These are phyloP conservation scores for Phallus indusiatus DNA, from an alignment of 768 basidiomycete species.

Conservation along the genomic window DNA sequence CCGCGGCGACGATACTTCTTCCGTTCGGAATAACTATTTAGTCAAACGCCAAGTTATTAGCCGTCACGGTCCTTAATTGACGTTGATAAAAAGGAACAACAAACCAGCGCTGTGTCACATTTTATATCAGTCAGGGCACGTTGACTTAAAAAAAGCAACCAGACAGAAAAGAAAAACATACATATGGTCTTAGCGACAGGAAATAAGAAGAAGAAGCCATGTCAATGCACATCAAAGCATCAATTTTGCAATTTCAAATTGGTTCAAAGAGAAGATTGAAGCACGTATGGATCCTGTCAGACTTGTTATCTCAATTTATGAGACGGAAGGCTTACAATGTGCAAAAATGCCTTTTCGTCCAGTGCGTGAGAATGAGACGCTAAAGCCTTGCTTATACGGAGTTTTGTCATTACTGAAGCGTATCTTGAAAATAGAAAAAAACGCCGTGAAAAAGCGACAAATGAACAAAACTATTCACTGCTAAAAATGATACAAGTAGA, in stretches of 20 bases:
- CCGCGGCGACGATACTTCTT: constrained; percentile 67
- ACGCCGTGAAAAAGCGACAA: background rate
- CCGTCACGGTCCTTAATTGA: constrained; percentile 23
- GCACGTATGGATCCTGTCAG: background rate
- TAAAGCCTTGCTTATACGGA: constrained; percentile 80
- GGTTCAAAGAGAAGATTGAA: background rate
- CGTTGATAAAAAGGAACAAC: constrained; percentile 36
- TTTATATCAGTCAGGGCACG: background rate
- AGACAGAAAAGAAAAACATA: constrained; percentile 21
- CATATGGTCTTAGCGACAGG: constrained; percentile 48
- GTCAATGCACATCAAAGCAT: background rate
- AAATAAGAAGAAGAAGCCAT: background rate
- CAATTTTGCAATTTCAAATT: background rate
- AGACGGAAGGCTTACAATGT: constrained; percentile 47
- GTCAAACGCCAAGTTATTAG: background rate
- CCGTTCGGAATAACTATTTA: constrained; percentile 31
- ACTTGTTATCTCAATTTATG: background rate
- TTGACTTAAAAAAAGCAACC: background rate
- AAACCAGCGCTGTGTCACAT: constrained; percentile 3
- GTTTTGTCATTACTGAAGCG: constrained; percentile 94
- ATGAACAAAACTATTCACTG: background rate
- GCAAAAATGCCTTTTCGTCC: constrained; percentile 90
- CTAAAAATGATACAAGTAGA: background rate
- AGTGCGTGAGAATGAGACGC: constrained; percentile 78
- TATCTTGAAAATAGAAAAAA: constrained; percentile 48